phyloP scores from a whole-genome alignment of 2,329 filamentous ascomycete genomes.

The Nemania sp. region DNA sequence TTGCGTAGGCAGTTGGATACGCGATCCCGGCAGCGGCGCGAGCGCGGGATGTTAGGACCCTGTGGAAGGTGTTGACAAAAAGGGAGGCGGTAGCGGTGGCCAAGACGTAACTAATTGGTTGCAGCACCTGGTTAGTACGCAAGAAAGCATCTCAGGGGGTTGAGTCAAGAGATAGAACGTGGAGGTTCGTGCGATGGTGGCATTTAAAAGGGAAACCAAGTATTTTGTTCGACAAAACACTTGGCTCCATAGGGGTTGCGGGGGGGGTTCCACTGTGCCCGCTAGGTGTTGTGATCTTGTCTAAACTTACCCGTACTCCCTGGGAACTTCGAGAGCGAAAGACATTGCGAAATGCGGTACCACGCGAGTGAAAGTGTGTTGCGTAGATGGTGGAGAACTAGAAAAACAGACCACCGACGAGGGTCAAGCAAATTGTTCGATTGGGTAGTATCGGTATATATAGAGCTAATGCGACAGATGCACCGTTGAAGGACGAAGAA shows the following conservation, averaged over 20 bases:
- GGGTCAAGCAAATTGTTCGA: no score
- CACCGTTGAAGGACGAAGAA: no score
- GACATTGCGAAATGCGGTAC: conserved; percentile 45
- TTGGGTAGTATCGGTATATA: no score
- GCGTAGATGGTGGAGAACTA: neutral
- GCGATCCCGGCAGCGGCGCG: conserved; percentile 57
- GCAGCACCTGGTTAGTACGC: neutral
- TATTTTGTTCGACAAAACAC: no score
- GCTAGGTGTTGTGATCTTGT: no score
- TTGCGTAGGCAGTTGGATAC: conserved; percentile 63
- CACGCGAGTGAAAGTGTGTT: neutral
- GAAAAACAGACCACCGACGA: no score
- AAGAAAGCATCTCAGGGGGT: neutral
- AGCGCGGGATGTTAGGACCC: conserved; percentile 48
- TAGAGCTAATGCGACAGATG: no score
- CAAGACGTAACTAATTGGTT: conserved; percentile 59
- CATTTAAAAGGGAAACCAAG: no score
- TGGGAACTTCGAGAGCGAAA: conserved; percentile 48
- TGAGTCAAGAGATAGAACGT: neutral
- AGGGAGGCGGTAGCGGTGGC: conserved; percentile 59
- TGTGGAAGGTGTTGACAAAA: conserved; percentile 61
- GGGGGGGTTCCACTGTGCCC: no score
- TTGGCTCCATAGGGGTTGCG: no score
- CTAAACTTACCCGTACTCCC: conserved; percentile 51
- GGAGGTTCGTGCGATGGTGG: no score